phyloP scores from a whole-genome alignment of 257 asterid genomes.

The Hygrophila difformis region DNA sequence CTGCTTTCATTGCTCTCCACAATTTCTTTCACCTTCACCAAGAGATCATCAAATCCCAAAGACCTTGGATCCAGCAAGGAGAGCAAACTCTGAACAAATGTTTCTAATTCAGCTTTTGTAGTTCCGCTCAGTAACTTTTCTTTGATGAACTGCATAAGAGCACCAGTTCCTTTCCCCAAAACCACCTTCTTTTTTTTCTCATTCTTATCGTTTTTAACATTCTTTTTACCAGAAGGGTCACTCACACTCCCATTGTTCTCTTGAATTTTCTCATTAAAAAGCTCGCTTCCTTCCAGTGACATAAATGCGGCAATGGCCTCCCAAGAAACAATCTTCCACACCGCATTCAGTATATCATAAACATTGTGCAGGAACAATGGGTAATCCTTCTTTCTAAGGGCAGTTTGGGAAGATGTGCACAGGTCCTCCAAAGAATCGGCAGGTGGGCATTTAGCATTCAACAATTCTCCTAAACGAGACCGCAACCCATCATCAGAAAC shows the following conservation, averaged over 20 bases:
- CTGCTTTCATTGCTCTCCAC: slow-evolving; percentile 88
- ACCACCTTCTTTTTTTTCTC: slow-evolving; percentile 70
- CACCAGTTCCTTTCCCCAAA: slow-evolving; percentile 67
- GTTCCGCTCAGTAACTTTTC: slow-evolving; percentile 35
- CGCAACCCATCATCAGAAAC: slow-evolving; percentile 25
- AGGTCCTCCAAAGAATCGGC: slow-evolving; percentile 26
- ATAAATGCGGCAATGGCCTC: slow-evolving; percentile 66
- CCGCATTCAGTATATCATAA: slow-evolving; percentile 36
- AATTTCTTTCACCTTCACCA: slow-evolving; percentile 66
- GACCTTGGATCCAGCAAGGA: slow-evolving; percentile 46
- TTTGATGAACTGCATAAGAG: slow-evolving; percentile 61
- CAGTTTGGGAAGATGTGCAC: slow-evolving; percentile 22
- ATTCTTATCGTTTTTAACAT: slow-evolving; percentile 30
- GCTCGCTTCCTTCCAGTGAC: slow-evolving; percentile 48
- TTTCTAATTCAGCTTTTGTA: slow-evolving; percentile 28
- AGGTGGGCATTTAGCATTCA: slow-evolving; percentile 21
- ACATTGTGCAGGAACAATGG: slow-evolving; percentile 34
- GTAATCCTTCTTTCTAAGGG: slow-evolving; percentile 34
- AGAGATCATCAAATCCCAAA: slow-evolving; percentile 33
- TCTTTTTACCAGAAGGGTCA: slow-evolving; percentile 24
- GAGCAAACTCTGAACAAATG: slow-evolving; percentile 25
- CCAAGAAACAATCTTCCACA: slow-evolving; percentile 56
- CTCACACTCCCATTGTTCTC: slow-evolving; percentile 21
- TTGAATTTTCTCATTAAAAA: slow-evolving; percentile 16
- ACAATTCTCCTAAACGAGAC: slow-evolving; percentile 18